A percentile compares a stretch with the other conserved stretches of the same genome.
phyloP scores from a whole-genome alignment of 2,329 filamentous ascomycete genomes.

The Xylaria multiplex region DNA sequence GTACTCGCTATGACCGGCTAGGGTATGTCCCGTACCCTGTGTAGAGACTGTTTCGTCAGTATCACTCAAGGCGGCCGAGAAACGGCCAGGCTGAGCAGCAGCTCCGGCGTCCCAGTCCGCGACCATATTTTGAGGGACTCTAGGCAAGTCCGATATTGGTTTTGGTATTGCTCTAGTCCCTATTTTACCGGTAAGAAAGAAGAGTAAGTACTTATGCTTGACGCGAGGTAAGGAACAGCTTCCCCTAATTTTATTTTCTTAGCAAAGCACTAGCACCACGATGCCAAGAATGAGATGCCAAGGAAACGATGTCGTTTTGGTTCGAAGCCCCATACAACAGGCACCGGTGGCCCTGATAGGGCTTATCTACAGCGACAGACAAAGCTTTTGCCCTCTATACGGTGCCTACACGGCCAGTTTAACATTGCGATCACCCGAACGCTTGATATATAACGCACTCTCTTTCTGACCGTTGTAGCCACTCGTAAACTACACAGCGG shows the following conservation, averaged over 20 bases:
- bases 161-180: not conserved
- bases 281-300: constrained; percentile 14
- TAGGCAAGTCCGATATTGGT: not conserved
- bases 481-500: too few species aligned
- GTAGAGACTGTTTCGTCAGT: constrained; percentile 16
- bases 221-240: constrained; percentile 4
- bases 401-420: too few species aligned
- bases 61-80: constrained; percentile 10
- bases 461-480: too few species aligned
- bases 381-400: too few species aligned
- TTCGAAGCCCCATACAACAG: constrained; percentile 11
- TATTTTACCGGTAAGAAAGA: not conserved
- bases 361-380: not conserved
- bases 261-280: constrained; percentile 1
- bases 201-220: constrained; percentile 7
- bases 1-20: constrained; percentile 22
- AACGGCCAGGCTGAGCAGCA: constrained; percentile 12
- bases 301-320: constrained; percentile 23
- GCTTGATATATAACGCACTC: too few species aligned
- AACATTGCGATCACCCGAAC: too few species aligned
- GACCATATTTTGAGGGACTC: constrained; percentile 8
- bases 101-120: constrained; percentile 17
- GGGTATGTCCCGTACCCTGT: constrained; percentile 9
- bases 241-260: constrained; percentile 23
- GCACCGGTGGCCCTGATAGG: not conserved